phyloP scores from a whole-genome alignment of 1,284 basidiomycete genomes.

The Boletus austroedulis region DNA sequence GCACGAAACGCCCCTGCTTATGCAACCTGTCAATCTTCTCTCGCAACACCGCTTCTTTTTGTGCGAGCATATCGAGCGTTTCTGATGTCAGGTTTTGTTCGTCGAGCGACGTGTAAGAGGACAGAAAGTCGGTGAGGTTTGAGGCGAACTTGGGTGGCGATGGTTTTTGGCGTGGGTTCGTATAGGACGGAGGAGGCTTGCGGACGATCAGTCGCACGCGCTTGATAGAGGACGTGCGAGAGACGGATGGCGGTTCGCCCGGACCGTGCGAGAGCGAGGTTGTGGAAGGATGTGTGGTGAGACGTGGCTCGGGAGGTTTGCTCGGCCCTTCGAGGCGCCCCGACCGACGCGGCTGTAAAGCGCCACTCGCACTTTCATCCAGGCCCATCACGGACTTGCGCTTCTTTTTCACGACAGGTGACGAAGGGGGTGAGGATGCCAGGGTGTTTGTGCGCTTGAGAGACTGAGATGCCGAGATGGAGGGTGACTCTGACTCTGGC shows the following conservation, averaged over 20 bases:
- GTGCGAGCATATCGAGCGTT: slow-evolving; percentile 45
- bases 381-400: slow-evolving; percentile 18
- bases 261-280: background rate
- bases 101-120: slow-evolving; percentile 56
- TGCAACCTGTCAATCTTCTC: slow-evolving; percentile 53
- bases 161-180: slow-evolving; percentile 68
- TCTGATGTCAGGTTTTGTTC: slow-evolving; percentile 48
- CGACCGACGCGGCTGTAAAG: slow-evolving; percentile 20
- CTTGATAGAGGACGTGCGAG: slow-evolving; percentile 41
- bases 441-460: slow-evolving; percentile 20
- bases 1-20: slow-evolving; percentile 37
- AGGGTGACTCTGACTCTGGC: slow-evolving; percentile 13
- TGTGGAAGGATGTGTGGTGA: background rate
- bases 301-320: slow-evolving; percentile 15
- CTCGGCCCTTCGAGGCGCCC: slow-evolving; percentile 23
- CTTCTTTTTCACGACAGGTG: slow-evolving; percentile 25
- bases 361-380: slow-evolving; percentile 7
- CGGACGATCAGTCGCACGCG: slow-evolving; percentile 71
- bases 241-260: slow-evolving; percentile 4
- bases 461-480: slow-evolving; percentile 8
- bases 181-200: slow-evolving; percentile 54
- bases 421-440: slow-evolving; percentile 17
- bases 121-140: slow-evolving; percentile 55
- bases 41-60: slow-evolving; percentile 50
- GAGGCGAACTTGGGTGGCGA: slow-evolving; percentile 48